Conservation (phyloP, 202 grass and related monocot species). For the Carex arenaria region DNA sequence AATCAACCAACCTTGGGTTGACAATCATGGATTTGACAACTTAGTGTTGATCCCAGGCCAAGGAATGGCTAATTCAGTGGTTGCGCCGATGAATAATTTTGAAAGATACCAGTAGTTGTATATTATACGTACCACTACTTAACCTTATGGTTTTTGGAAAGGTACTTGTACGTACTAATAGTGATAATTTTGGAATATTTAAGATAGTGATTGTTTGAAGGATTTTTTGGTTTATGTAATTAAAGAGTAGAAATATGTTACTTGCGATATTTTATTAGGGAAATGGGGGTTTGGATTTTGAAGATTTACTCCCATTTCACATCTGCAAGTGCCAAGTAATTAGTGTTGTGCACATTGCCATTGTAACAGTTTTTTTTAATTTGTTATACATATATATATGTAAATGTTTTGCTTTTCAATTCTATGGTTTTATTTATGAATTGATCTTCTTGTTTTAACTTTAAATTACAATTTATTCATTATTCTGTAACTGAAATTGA, state of each 20-base stretch:
- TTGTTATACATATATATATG: background rate
- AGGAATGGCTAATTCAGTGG: background rate
- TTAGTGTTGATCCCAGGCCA: conserved; percentile 5
- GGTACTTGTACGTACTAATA: background rate
- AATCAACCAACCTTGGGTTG: background rate
- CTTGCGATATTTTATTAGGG: background rate
- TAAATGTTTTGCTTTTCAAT: background rate
- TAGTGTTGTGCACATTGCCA: background rate
- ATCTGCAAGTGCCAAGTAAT: background rate
- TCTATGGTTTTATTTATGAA: background rate
- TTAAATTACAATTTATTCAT: background rate
- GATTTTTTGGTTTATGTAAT: background rate
- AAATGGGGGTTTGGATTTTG: conserved; percentile 1
- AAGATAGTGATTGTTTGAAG: background rate
- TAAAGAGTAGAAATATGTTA: background rate
- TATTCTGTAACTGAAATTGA: background rate
- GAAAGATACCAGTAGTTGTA: background rate
- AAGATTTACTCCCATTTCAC: background rate
- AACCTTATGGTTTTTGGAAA: background rate
- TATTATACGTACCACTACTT: background rate
- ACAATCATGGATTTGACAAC: background rate
- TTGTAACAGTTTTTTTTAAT: background rate
- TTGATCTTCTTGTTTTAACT: background rate
- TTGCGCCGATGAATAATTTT: background rate
- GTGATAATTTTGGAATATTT: background rate